Base-by-base conservation (phyloP, 148 eudicot species). In the Rhododendron molle region DNA sequence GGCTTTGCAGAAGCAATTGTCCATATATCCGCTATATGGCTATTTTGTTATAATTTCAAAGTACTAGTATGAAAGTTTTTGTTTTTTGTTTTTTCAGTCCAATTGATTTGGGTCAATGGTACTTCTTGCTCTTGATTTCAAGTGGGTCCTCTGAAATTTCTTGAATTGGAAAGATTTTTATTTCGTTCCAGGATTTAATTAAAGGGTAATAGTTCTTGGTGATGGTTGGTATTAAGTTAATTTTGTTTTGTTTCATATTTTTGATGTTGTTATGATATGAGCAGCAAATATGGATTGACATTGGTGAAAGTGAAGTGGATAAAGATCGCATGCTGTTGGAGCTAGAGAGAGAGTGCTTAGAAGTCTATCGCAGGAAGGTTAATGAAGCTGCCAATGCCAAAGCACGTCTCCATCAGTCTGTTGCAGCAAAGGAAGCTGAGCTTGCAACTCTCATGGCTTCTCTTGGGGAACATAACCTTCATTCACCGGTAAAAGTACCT, bases 231-330 rank as follows among this genome's bases (percentile, higher is more conserved):
- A 13, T 30, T 71, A 54, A 58, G 38, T 81, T 11, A 73, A 65
- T 81, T 67, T 79, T 80, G 40, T 46, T 44, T 78, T 30, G 72
- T 67, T 91, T 52, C 86, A 62, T 58, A 13, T 71, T 62, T 88
- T 78, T 10, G n/a, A 67, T 86, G 26, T 62, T 60, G 26, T 82
- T 86, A 2, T 74, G 60, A 16, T 87, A 62, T 67, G 83, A 47
- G 85, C 91, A 93, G 96, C 92, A 93, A 91, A 84, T 92, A 89
- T 93, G 96, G 96, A 87, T 83, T 76, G 96, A 92, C 76, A 93
- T 93, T 85, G 96, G 96, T 10, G 96, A 93, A 83, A 93, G 65
- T 80, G 92, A 92, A 73, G 88, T 88, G 47, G 94, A 93, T 26
- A 92, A 88, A 86, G 92, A 93, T 43, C 89, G 91, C 14, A 91